Evolutionary conservation across 2,329 filamentous ascomycete species (phyloP), one percentile per base, ranked within the genome.

Genomic region (Huntiella moniliformis): DNA sequence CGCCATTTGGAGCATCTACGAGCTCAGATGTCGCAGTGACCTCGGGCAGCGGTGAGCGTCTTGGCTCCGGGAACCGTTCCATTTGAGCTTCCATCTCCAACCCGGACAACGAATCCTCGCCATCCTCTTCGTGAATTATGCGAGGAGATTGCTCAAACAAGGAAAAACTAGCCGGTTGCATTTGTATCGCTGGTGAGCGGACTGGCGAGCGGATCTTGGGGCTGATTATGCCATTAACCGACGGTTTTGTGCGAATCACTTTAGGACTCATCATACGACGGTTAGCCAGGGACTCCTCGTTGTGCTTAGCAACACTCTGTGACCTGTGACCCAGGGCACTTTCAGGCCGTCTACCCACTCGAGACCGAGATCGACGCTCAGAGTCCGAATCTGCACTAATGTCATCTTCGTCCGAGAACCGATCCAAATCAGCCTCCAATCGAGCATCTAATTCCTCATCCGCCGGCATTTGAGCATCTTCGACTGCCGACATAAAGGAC

Each of bases 401-500:
- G 32, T 67, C 64, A 38, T 74, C 72, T 11, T 71, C 67, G 28
- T 77, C 70, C 2, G 66, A 68, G 18, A 71, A 55, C 28, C 67
- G 63, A 38, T 78, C 72, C 7, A 82, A 65, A 48, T 80, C 79
- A 2, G 71, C 74, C 54, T 80, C 71, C 1, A 83, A 63, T 42
- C 74, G 73, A 16, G 70, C 70, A 44, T 83, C 75, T 34, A 82
- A 69, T 51, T 81, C 77, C 1, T 75, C 71, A 50, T 82, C 76
- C 46, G 74, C 67, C 0, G 70, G 68, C 8, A 71, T 59, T 4
- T 59, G 59, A 12, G 61, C 60, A n/a, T 64, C 55, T 3, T 55
- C 56, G 16, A 65, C 60, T 12, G 70, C 69, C 1, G 73, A 70
- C 32, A 65, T 60, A 57, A 45, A 47, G 2, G 74, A 77, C 1